phyloP scores from a whole-genome alignment of 2,329 filamentous ascomycete species.

The Didymella pinodella region DNA sequence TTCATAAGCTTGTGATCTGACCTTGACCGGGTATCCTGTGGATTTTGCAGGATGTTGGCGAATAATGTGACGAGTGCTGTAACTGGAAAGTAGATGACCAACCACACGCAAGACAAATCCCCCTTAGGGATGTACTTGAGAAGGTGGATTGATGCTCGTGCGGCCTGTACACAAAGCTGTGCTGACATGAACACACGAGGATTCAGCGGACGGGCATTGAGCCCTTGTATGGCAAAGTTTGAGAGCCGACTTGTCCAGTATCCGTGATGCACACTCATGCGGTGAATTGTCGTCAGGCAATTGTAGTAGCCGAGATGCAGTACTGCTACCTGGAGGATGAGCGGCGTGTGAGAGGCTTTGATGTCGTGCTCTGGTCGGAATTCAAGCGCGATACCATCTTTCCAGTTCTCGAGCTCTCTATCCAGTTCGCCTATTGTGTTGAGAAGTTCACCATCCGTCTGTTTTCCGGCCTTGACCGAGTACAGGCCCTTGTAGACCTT shows the following conservation, averaged over 20 bases:
- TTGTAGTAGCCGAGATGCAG: constrained; percentile 98
- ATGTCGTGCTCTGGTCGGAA: constrained; percentile 98
- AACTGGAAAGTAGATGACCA: constrained; percentile 96
- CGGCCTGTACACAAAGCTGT: constrained; percentile 89
- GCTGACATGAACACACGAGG: constrained; percentile 94
- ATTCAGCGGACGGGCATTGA: constrained; percentile 90
- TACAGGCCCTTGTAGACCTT: constrained; percentile 94
- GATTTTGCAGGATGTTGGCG: constrained; percentile 95
- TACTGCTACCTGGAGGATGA: constrained; percentile 94
- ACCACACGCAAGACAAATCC: constrained; percentile 94
- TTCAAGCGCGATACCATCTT: constrained; percentile 91
- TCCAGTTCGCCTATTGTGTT: constrained; percentile 97
- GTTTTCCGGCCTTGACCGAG: constrained; percentile 88
- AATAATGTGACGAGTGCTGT: constrained; percentile 94
- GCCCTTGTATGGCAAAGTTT: constrained; percentile 92
- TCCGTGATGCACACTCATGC: constrained; percentile 97
- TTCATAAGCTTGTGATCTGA: constrained; percentile 93
- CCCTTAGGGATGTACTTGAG: constrained; percentile 97
- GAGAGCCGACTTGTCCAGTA: constrained; percentile 97
- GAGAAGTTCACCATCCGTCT: constrained; percentile 89
- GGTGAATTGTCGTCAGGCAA: constrained; percentile 94
- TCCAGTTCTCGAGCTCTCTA: constrained; percentile 85
- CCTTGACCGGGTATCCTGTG: constrained; percentile 84
- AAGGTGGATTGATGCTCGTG: constrained; percentile 88
- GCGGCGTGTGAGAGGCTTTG: constrained; percentile 85